Evolutionary conservation across 495 filamentous ascomycete genomes (phyloP).

Genomic region (Paragyromitra xinjiangensis): DNA sequence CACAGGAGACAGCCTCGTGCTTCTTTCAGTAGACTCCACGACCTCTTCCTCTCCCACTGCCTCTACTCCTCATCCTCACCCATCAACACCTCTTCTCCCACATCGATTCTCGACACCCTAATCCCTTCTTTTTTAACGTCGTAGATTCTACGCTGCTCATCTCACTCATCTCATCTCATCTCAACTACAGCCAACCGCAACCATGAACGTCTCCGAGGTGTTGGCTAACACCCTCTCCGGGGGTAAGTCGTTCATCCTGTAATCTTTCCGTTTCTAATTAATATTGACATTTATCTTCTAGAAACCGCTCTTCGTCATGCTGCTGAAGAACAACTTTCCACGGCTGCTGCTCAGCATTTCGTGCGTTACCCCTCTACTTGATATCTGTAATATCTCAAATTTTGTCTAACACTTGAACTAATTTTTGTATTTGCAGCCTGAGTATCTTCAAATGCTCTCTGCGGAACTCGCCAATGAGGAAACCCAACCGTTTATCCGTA

Average conservation of each 20-base stretch:
- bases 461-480: slow-evolving; percentile 92
- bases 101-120: slow-evolving; percentile 39
- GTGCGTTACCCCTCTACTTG: slow-evolving; percentile 68
- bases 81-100: slow-evolving; percentile 30
- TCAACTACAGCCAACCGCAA: slow-evolving; percentile 57
- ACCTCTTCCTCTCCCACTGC: slow-evolving; percentile 45
- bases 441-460: slow-evolving; percentile 88
- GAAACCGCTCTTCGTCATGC: slow-evolving; percentile 87
- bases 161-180: slow-evolving; percentile 53
- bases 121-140: slow-evolving; percentile 41
- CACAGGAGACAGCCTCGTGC: slow-evolving; percentile 54
- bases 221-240: slow-evolving; percentile 90
- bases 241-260: slow-evolving; percentile 66
- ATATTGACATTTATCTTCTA: slow-evolving; percentile 59
- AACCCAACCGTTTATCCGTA: slow-evolving; percentile 81
- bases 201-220: slow-evolving; percentile 83
- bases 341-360: slow-evolving; percentile 92
- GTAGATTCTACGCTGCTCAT: slow-evolving; percentile 51
- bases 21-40: slow-evolving; percentile 57
- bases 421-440: slow-evolving; percentile 67
- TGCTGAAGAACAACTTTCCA: slow-evolving; percentile 91
- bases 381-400: slow-evolving; percentile 16
- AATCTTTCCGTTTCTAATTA: slow-evolving; percentile 32
- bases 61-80: slow-evolving; percentile 38
- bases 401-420: slow-evolving; percentile 16